These are phyloP conservation scores for Gliomastix tumulicola DNA, from an alignment of 2,329 filamentous ascomycete genomes.

Conservation along the genomic window DNA sequence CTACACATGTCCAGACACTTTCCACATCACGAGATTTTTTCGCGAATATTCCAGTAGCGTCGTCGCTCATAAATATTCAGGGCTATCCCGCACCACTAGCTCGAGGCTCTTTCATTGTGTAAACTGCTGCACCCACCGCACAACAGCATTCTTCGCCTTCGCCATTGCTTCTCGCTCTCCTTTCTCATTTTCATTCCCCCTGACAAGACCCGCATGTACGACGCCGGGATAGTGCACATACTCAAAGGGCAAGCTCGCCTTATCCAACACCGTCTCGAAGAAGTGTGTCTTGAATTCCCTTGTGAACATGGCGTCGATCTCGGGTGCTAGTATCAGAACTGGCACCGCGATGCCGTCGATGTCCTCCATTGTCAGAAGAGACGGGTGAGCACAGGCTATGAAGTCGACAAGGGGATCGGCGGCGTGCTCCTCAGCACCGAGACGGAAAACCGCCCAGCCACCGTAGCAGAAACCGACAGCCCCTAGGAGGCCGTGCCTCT, in stretches of 20 bases:
- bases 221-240: slow-evolving; percentile 39
- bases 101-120: no score
- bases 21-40: no score
- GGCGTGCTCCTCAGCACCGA: slow-evolving; percentile 28
- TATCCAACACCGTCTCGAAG: slow-evolving; percentile 26
- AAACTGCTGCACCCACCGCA: slow-evolving; percentile 26
- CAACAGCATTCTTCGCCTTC: slow-evolving; percentile 33
- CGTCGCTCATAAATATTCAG: no score
- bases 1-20: no score
- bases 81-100: no score
- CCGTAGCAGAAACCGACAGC: slow-evolving; percentile 44
- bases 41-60: no score
- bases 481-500: slow-evolving; percentile 25
- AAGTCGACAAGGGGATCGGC: slow-evolving; percentile 31
- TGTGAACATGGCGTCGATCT: slow-evolving; percentile 32
- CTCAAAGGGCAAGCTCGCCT: slow-evolving; percentile 26
- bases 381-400: slow-evolving; percentile 36
- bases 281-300: slow-evolving; percentile 32
- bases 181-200: slow-evolving; percentile 24
- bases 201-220: slow-evolving; percentile 30
- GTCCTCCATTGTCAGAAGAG: slow-evolving; percentile 32
- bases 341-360: slow-evolving; percentile 37
- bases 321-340: slow-evolving; percentile 43
- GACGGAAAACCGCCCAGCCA: slow-evolving; percentile 40
- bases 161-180: slow-evolving; percentile 31